Evolutionary conservation across 2,329 filamentous ascomycete species (phyloP), one percentile per base, ranked within the genome.

Genomic region (Beauveria medogensis): DNA sequence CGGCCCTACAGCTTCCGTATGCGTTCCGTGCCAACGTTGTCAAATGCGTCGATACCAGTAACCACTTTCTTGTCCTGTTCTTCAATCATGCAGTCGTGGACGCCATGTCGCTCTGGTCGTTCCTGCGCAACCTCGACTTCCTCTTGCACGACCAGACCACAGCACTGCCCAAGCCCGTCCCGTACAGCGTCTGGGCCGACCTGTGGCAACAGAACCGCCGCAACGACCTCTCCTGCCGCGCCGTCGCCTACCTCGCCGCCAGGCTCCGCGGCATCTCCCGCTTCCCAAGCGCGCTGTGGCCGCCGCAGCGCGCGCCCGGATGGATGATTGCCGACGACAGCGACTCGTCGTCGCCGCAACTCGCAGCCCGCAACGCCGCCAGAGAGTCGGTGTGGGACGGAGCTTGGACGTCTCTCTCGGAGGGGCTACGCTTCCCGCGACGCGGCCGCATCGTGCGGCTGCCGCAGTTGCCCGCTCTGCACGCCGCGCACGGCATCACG

Each of bases 61-160:
- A 63, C 7, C 54, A 59, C 5, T 68, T 69, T 53, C 63, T 75
- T 14, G 60, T 64, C 20, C 62, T 73, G 50, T 71, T 68, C 0
- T 73, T 72, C 55, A 75, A 69, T 59, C 73, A 75, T 62, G 72
- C 71, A 47, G 64, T 71, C 43, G 67, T 73, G 28, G 73, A 75
- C 62, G 73, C 70, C 16, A 48, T 74, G 50, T 71, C 69, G 1
- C 63, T 75, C 8, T 64, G 70, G 14, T 65, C 71, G 4, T 72
- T 68, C 67, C 68, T 73, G 40, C 67, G 68, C 44, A 71, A 75
- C 50, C 65, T 75, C 2, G 70, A 72, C 57, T 67, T 64, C 4
- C 66, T 70, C 40, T 67, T 75, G 6, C 56, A 63, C 37, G 61
- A 70, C 43, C 46, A 9, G 20, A 7, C 56, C 18, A 9, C 24